These are phyloP conservation scores for Brettanomyces custersianus DNA, from an alignment of 805 yeast genomes.

Conservation along the genomic window DNA sequence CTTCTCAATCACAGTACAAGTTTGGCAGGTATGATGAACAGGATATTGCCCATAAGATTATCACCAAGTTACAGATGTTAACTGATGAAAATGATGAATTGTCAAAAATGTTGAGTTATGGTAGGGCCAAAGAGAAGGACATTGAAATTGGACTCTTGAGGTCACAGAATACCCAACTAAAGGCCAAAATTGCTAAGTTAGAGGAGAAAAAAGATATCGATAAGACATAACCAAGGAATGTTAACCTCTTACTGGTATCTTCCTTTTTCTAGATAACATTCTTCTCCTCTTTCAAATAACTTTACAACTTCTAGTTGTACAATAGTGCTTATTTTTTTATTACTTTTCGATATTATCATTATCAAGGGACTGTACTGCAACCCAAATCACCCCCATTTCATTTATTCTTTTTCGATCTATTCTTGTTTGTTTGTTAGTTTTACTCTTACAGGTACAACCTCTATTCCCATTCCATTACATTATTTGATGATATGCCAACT, in stretches of 20 bases:
- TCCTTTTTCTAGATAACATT: background rate
- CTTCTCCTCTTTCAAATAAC: background rate
- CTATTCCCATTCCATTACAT: too few species aligned
- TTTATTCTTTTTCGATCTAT: too few species aligned
- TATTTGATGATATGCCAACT: too few species aligned
- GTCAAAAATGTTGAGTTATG: slow-evolving; percentile 61
- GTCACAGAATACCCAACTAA: slow-evolving; percentile 39
- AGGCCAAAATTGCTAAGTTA: slow-evolving; percentile 23
- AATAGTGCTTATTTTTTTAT: background rate
- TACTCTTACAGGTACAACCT: too few species aligned
- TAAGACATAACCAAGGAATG: background rate
- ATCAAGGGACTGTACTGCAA: too few species aligned
- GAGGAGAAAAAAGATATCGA: slow-evolving; percentile 16
- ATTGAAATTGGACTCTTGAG: slow-evolving; percentile 58
- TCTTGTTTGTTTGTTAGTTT: too few species aligned
- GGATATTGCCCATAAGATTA: slow-evolving; percentile 65
- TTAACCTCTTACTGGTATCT: background rate
- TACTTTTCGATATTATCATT: too few species aligned
- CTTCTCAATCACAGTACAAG: slow-evolving; percentile 35
- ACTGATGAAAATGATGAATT: slow-evolving; percentile 64
- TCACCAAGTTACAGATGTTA: slow-evolving; percentile 50
- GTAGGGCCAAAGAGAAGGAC: slow-evolving; percentile 64
- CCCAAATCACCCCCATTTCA: too few species aligned
- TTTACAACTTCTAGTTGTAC: background rate
- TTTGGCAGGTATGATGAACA: slow-evolving; percentile 64